These are phyloP conservation scores for Lophium mytilinum DNA, from an alignment of 495 filamentous ascomycete genomes.

Conservation along the genomic window DNA sequence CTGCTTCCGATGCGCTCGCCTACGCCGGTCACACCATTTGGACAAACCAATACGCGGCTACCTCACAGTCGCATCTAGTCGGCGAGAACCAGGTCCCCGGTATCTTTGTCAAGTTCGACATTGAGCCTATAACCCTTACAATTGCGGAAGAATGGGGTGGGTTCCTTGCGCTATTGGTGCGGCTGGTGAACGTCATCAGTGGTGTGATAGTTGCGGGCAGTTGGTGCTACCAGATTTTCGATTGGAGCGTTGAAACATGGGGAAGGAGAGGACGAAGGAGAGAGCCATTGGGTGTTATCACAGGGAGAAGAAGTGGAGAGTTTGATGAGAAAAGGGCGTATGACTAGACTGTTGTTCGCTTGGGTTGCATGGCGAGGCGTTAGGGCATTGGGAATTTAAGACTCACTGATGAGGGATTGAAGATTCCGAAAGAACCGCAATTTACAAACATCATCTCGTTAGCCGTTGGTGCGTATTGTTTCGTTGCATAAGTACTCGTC, in stretches of 20 bases:
- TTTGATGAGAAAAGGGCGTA: background rate
- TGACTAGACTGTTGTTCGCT: background rate
- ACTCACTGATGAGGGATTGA: no score
- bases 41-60: constrained; percentile 98
- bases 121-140: constrained; percentile 85
- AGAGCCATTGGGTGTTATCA: background rate
- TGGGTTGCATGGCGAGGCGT: background rate
- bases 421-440: no score
- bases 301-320: constrained; percentile 12
- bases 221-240: constrained; percentile 53
- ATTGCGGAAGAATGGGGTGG: constrained; percentile 74
- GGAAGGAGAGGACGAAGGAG: constrained; percentile 19
- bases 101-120: constrained; percentile 98
- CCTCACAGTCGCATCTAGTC: constrained; percentile 64
- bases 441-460: no score
- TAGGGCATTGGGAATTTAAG: background rate
- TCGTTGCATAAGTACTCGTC: no score
- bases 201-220: constrained; percentile 57
- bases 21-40: constrained; percentile 49
- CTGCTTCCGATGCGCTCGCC: constrained; percentile 19
- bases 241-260: constrained; percentile 45
- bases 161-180: constrained; percentile 64
- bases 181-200: constrained; percentile 59
- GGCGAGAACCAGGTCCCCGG: constrained; percentile 70
- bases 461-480: no score